Base-by-base conservation (phyloP, 164 flowering plant genomes). In the Tinospora cordifolia region DNA sequence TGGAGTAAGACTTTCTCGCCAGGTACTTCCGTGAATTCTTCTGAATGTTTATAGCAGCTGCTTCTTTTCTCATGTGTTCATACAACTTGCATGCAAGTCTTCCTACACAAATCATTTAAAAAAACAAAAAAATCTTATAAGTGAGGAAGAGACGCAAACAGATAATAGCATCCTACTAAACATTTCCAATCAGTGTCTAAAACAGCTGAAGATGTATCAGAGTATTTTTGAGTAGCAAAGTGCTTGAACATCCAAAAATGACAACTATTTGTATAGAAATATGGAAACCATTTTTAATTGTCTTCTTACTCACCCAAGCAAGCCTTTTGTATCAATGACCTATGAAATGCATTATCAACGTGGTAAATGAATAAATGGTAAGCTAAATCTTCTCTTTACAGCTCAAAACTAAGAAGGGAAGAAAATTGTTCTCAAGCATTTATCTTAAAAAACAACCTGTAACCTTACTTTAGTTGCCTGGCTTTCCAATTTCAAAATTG, bases 21-120 rank as follows among this genome's bases (percentile, higher is more conserved):
- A 78, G 59, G 69, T 76, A 77, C 76, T 87, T 71, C 63, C 92
- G 89, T 34, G 75, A 67, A 70, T 78, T 75, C 68, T 82, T 92
- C 80, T 95, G 98, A 71, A 95, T 84, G 80, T 80, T 83, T 25
- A 88, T 66, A 60, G 90, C 85, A 77, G 97, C 87, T 59, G 81
- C 83, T 59, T 87, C 90, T 81, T 73, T 82, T 67, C 72, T 84
- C 84, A 83, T 74, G 60, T 58, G 30, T 63, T 79, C 83, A 76
- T 73, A 88, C 38, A 74, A 41, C 72, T 84, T 82, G 74, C 87
- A 78, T 72, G 96, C 92, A 74, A 87, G 60, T 63, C 74, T 84
- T 76, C 92, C 97, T 92, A 75, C 54, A 78, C 54, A 78, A 58
- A 27, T 62, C 47, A 75, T 24, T 49, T 49, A 11, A 21, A 11